phyloP scores from a whole-genome alignment of 2,329 filamentous ascomycete species.

The Pseudogymnoascus verrucosus region DNA sequence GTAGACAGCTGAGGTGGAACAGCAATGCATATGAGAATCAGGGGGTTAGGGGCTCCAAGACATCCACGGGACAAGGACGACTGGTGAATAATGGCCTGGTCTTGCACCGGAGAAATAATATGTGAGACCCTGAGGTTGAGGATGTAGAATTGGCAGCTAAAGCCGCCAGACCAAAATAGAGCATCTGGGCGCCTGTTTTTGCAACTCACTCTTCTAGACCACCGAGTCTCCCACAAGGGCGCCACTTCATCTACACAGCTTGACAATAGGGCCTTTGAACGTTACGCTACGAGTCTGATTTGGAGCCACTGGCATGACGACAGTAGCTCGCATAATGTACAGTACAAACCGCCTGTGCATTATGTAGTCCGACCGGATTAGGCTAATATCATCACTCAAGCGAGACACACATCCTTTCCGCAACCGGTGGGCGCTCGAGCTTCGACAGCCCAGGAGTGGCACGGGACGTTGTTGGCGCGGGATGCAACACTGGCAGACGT shows the following conservation, averaged over 20 bases:
- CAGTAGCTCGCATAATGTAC: not conserved
- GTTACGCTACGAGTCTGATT: conserved; percentile 3
- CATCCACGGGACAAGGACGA: not conserved
- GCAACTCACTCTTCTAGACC: not conserved
- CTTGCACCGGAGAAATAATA: not conserved
- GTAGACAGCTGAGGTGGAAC: not conserved
- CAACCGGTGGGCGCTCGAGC: not conserved
- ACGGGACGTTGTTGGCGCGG: not conserved
- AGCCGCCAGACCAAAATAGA: not conserved
- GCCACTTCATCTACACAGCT: not conserved
- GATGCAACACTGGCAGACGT: not conserved
- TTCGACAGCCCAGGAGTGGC: not conserved
- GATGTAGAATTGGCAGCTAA: not conserved
- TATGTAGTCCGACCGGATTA: not conserved
- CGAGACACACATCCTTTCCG: not conserved
- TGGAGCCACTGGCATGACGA: conserved; percentile 1
- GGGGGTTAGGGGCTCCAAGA: not conserved
- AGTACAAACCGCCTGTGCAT: not conserved
- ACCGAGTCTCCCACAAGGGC: not conserved
- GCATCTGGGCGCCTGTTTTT: not conserved
- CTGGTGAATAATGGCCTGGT: not conserved
- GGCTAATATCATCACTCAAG: not conserved
- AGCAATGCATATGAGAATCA: not conserved
- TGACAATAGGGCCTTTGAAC: not conserved
- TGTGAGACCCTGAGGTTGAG: not conserved